Conservation (phyloP, 2,329 filamentous ascomycete genomes). For the Colletotrichum tropicale region DNA sequence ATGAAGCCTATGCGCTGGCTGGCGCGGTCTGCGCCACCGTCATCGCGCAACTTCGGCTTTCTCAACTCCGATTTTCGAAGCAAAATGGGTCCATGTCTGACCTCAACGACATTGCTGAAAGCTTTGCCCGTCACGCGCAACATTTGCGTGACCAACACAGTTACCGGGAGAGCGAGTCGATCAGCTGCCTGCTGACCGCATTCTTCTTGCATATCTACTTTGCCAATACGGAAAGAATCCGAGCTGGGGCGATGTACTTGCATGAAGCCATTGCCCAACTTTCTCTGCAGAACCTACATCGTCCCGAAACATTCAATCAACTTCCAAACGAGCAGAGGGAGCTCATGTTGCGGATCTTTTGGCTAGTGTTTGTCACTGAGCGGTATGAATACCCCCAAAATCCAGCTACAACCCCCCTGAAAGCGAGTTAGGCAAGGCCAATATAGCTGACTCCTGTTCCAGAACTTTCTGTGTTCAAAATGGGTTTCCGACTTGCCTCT, state of each 20-base stretch:
- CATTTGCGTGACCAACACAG: constrained; percentile 25
- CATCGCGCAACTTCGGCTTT: constrained; percentile 29
- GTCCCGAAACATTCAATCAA: not conserved
- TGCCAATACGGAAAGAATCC: constrained; percentile 30
- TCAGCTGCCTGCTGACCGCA: constrained; percentile 25
- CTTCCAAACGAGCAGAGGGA: not conserved
- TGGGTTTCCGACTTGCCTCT: not conserved
- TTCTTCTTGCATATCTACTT: constrained; percentile 33
- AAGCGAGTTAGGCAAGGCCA: not conserved
- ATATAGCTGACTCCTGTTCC: not conserved
- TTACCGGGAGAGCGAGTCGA: constrained; percentile 24
- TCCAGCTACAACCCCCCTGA: not conserved
- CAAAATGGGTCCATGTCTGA: not conserved
- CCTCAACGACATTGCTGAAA: not conserved
- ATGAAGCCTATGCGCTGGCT: constrained; percentile 26
- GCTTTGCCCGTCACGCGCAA: not conserved
- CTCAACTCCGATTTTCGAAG: not conserved
- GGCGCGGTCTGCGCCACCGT: constrained; percentile 29
- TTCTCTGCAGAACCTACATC: not conserved
- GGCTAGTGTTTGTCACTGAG: not conserved
- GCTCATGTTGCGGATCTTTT: not conserved
- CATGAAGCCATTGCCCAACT: not conserved
- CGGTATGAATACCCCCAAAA: not conserved
- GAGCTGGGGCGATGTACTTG: not conserved
- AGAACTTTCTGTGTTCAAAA: not conserved